phyloP scores from a whole-genome alignment of 2,329 filamentous ascomycete genomes.

The Cladosporium sp. region DNA sequence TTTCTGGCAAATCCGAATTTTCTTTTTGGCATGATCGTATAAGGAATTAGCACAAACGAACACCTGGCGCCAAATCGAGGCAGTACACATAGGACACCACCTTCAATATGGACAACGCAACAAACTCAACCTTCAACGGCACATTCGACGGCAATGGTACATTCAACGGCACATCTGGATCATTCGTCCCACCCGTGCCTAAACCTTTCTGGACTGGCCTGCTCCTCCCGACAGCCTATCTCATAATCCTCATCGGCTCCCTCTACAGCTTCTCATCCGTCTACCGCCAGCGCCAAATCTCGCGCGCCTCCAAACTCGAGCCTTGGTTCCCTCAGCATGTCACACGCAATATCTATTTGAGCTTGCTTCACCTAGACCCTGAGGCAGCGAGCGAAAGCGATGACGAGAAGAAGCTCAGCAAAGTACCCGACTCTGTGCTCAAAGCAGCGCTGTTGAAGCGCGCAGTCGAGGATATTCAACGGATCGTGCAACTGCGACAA shows the following conservation, averaged over 20 bases:
- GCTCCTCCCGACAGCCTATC: slow-evolving; percentile 81
- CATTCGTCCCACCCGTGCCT: slow-evolving; percentile 18
- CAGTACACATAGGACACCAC: not conserved
- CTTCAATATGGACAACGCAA: slow-evolving; percentile 25
- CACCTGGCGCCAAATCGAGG: not conserved
- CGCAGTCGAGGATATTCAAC: slow-evolving; percentile 87
- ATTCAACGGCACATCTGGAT: slow-evolving; percentile 24
- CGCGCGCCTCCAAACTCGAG: slow-evolving; percentile 74
- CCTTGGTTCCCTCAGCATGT: slow-evolving; percentile 93
- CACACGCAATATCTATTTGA: slow-evolving; percentile 91
- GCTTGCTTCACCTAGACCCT: slow-evolving; percentile 74
- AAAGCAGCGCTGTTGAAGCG: slow-evolving; percentile 84
- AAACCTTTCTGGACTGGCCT: slow-evolving; percentile 68
- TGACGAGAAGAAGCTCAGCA: slow-evolving; percentile 60
- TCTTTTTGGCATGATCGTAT: slow-evolving; percentile 3
- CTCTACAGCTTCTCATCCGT: slow-evolving; percentile 88
- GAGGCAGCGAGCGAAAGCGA: slow-evolving; percentile 47
- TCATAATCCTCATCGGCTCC: slow-evolving; percentile 80
- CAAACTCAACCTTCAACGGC: slow-evolving; percentile 20
- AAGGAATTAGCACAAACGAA: not conserved
- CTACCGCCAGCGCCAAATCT: slow-evolving; percentile 85
- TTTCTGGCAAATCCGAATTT: not conserved
- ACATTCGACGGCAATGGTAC: slow-evolving; percentile 22
- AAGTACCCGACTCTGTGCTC: slow-evolving; percentile 77
- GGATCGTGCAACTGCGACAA: slow-evolving; percentile 81